These are phyloP conservation scores for Ophiognomonia clavigignenti-juglandacearum DNA, from an alignment of 2,329 filamentous ascomycete genomes.

Conservation along the genomic window DNA sequence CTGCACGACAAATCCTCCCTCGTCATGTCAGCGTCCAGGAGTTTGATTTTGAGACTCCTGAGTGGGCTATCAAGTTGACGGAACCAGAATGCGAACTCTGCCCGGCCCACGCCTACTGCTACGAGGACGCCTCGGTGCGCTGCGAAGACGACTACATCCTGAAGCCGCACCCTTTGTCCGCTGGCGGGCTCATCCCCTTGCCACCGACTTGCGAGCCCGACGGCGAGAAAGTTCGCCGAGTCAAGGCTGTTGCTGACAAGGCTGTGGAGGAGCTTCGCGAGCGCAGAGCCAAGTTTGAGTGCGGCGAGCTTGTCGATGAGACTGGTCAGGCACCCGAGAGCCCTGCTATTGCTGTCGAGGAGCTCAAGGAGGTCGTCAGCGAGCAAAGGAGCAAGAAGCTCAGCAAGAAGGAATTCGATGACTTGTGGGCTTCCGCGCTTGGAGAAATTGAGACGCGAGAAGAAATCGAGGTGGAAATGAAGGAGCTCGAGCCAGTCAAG, in stretches of 20 bases:
- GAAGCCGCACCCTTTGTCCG: slow-evolving; percentile 74
- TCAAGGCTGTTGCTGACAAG: slow-evolving; percentile 82
- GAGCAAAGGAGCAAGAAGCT: slow-evolving; percentile 77
- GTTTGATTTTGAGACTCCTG: slow-evolving; percentile 57
- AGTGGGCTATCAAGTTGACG: slow-evolving; percentile 64
- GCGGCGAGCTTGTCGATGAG: slow-evolving; percentile 65
- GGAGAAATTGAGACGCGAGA: slow-evolving; percentile 64
- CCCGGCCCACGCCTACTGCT: slow-evolving; percentile 86
- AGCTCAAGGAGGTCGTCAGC: slow-evolving; percentile 72
- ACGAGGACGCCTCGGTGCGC: slow-evolving; percentile 66
- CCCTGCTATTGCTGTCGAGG: slow-evolving; percentile 59
- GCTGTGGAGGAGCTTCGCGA: slow-evolving; percentile 83
- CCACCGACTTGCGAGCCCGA: slow-evolving; percentile 93
- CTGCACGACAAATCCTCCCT: slow-evolving; percentile 47
- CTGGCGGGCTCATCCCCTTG: slow-evolving; percentile 76
- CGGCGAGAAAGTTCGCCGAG: slow-evolving; percentile 81
- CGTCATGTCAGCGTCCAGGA: slow-evolving; percentile 33
- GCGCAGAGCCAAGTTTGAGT: slow-evolving; percentile 84
- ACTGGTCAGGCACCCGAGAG: slow-evolving; percentile 54
- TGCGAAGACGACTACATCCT: slow-evolving; percentile 88
- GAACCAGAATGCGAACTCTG: slow-evolving; percentile 85
- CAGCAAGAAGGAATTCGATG: slow-evolving; percentile 84
- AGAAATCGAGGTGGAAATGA: slow-evolving; percentile 45
- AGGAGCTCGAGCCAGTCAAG: too few relatives aligned
- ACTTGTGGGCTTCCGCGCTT: slow-evolving; percentile 72